A percentile compares a stretch with the other conserved stretches of the same genome.
Conservation (phyloP, 2,329 filamentous ascomycete species). For the Teratosphaeria epicoccoides region DNA sequence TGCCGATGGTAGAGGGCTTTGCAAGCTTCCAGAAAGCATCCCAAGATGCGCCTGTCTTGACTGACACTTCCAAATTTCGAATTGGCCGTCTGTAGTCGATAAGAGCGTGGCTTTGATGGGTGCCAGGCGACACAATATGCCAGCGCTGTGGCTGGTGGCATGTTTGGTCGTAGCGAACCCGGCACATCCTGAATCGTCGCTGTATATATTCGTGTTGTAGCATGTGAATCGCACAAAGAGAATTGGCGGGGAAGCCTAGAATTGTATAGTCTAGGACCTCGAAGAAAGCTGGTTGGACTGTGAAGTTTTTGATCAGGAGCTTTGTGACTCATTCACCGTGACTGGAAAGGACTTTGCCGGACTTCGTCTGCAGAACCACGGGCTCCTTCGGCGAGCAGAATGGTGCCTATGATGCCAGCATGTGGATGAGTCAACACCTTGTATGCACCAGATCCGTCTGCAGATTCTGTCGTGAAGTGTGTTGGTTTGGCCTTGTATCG, state of each 20-base stretch:
- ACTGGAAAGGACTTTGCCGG: too few relatives aligned
- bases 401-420: constrained; percentile 10
- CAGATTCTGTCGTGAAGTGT: constrained; percentile 6
- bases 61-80: background rate
- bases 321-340: background rate
- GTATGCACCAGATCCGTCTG: constrained; percentile 3
- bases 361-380: constrained; percentile 3
- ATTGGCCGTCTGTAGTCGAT: background rate
- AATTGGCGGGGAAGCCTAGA: background rate
- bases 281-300: background rate
- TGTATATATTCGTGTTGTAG: too few relatives aligned
- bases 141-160: background rate
- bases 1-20: background rate
- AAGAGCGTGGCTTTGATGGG: background rate
- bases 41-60: background rate
- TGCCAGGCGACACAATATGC: background rate
- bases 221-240: too few relatives aligned
- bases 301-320: background rate
- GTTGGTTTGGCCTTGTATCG: constrained; percentile 5
- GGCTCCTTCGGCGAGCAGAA: constrained; percentile 8
- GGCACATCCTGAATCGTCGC: background rate
- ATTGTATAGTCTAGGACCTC: background rate
- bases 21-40: background rate
- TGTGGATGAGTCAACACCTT: constrained; percentile 3
- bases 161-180: background rate